Percentiles rank a stretch among this genome's conserved stretches.
Evolutionary conservation across 2,329 filamentous ascomycete genomes (phyloP).

Genomic region (Fonsecaea pugnacius): DNA sequence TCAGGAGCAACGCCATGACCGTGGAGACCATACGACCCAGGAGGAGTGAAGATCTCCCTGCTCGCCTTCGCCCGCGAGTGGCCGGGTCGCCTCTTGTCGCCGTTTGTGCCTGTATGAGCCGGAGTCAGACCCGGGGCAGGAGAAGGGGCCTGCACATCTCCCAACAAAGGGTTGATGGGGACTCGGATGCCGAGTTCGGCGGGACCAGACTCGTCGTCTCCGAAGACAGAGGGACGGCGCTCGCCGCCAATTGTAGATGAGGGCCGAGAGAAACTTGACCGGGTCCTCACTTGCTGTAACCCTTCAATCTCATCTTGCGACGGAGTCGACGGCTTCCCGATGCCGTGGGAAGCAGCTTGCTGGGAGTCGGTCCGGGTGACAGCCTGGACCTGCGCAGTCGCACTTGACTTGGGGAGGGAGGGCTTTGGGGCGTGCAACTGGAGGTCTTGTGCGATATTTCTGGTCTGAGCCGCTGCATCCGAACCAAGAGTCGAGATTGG

Average conservation of each 20-base stretch:
- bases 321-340: conserved; percentile 65
- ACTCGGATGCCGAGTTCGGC: conserved; percentile 91
- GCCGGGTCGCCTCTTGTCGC: conserved; percentile 54
- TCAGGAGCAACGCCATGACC: conserved; percentile 77
- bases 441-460: conserved; percentile 77
- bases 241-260: conserved; percentile 52
- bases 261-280: conserved; percentile 62
- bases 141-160: conserved; percentile 94
- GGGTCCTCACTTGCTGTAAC: conserved; percentile 63
- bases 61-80: conserved; percentile 75
- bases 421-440: conserved; percentile 89
- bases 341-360: conserved; percentile 79
- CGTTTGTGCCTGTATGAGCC: conserved; percentile 32
- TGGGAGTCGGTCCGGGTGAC: conserved; percentile 93
- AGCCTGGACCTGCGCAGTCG: conserved; percentile 78
- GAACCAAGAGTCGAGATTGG: conserved; percentile 40
- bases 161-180: conserved; percentile 89
- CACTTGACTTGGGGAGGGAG: conserved; percentile 77
- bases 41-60: conserved; percentile 72
- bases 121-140: conserved; percentile 63
- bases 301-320: conserved; percentile 53
- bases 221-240: conserved; percentile 61
- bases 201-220: conserved; percentile 81
- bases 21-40: conserved; percentile 90
- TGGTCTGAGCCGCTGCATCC: conserved; percentile 69